Evolutionary conservation across 306 rosid genomes (phyloP).

Genomic region (Vigna angularis): DNA sequence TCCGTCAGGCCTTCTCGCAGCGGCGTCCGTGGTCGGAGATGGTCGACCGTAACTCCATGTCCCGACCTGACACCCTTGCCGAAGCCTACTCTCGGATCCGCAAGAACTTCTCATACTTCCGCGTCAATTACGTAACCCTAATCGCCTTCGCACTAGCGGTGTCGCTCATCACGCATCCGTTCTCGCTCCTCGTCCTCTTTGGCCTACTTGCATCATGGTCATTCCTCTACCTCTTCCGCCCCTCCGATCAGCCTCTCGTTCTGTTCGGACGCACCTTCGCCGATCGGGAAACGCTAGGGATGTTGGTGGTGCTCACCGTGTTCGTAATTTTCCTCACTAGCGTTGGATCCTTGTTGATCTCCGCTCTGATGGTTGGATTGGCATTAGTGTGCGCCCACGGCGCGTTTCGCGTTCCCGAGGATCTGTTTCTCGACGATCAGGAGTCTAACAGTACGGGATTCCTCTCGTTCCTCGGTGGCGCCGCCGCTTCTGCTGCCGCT

Average conservation of each 20-base stretch:
- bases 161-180: slow-evolving; percentile 84
- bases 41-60: slow-evolving; percentile 67
- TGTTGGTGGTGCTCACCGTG: slow-evolving; percentile 66
- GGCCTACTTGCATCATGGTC: slow-evolving; percentile 85
- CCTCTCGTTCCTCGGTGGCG: slow-evolving; percentile 88
- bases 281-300: slow-evolving; percentile 77
- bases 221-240: slow-evolving; percentile 80
- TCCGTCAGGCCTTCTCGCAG: slow-evolving; percentile 76
- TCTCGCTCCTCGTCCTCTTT: slow-evolving; percentile 80
- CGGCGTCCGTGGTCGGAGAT: slow-evolving; percentile 95
- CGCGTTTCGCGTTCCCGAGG: slow-evolving; percentile 90
- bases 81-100: slow-evolving; percentile 97
- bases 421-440: slow-evolving; percentile 87
- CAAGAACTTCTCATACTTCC: slow-evolving; percentile 81
- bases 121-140: slow-evolving; percentile 81
- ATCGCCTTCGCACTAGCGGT: slow-evolving; percentile 67
- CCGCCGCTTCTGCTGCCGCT: slow-evolving; percentile 73
- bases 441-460: slow-evolving; percentile 79
- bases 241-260: slow-evolving; percentile 85
- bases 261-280: slow-evolving; percentile 80
- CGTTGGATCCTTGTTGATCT: slow-evolving; percentile 92
- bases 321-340: slow-evolving; percentile 80
- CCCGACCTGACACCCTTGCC: slow-evolving; percentile 75
- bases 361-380: slow-evolving; percentile 78
- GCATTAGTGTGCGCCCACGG: slow-evolving; percentile 78